Evolutionary conservation across 352 stramenopile genomes (phyloP).

Genomic region (Phytophthora citrophthora): DNA sequence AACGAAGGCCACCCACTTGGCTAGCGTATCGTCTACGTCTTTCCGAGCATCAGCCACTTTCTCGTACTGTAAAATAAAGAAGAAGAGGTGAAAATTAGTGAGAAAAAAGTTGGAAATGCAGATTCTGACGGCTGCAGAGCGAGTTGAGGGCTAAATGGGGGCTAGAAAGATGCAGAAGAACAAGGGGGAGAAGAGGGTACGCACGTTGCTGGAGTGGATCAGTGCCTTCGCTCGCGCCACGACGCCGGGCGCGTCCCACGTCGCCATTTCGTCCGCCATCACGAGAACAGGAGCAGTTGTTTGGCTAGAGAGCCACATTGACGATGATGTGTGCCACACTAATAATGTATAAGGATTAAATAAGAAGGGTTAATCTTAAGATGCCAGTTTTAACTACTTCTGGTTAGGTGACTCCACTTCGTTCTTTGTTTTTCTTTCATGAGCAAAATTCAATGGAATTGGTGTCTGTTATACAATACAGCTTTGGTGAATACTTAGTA

Average conservation of each 20-base stretch:
- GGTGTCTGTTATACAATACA: no score
- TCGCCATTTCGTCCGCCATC: slow-evolving; percentile 39
- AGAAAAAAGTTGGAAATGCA: neutral
- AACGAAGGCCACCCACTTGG: slow-evolving; percentile 41
- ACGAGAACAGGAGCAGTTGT: slow-evolving; percentile 13
- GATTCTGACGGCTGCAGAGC: slow-evolving; percentile 12
- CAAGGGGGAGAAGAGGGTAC: slow-evolving; percentile 26
- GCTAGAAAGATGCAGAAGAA: neutral
- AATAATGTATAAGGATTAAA: neutral
- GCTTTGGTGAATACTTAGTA: no score
- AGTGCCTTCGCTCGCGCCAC: slow-evolving; percentile 70
- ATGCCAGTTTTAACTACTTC: no score
- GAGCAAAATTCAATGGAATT: no score
- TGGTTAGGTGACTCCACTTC: no score
- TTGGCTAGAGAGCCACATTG: slow-evolving; percentile 11
- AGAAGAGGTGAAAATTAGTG: slow-evolving; percentile 7
- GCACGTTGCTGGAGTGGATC: slow-evolving; percentile 81
- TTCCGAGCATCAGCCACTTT: slow-evolving; percentile 69
- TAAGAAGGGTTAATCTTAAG: no score
- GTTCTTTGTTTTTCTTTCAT: no score
- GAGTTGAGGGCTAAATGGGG: slow-evolving; percentile 1
- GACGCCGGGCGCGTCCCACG: slow-evolving; percentile 59
- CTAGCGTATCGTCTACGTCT: slow-evolving; percentile 54
- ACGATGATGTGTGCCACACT: neutral
- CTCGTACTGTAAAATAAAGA: slow-evolving; percentile 57